Evolutionary conservation across 108 stramenopile genomes (phyloP), one percentile per base, ranked within the genome.

Genomic region (Cyclotella kingstonii): DNA sequence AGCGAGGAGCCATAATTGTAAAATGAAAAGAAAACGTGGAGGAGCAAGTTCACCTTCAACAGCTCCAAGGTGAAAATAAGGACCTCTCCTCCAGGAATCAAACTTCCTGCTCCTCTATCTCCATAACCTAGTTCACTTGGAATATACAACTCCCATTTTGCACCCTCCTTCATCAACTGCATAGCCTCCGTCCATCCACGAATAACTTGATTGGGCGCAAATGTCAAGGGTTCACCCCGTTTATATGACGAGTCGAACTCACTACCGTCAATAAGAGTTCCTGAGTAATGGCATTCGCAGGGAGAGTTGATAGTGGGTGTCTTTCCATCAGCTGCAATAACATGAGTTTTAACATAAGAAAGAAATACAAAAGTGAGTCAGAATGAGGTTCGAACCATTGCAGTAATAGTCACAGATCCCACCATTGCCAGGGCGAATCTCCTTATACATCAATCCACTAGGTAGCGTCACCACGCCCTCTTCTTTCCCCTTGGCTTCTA

Each of bases 101-200:
- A 27, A 1, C 47, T 66, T 0, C 80, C 80, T 6, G 78, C 67
- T 15, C 79, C 84, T 15, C 61, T 45, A 47, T 80, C 80, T 5
- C 83, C 83, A 45, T 84, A 91, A 5, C 66, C 98, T 21, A 97
- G 59, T 63, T 94, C 94, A 28, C 82, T 81, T 3, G 94, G 95
- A 54, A 98, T 95, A 80, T 90, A 93, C 17, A 98, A 80, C 54
- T 96, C 94, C 97, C 97, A 98, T 76, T 91, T 93, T 63, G 81
- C 95, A 25, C 97, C 97, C 81, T 98, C 95, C 56, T 81, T 84
- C 97, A 98, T 98, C 55, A 96, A 60, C 67, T 96, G 95, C 95
- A 97, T 91, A 4, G 95, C 96, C 70, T 97, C 93, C 3, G 85
- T 83, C 79, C 84, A 88, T 26, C 63, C 65, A 64, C 43, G 60